Base-by-base conservation (phyloP, 2,329 filamentous ascomycete genomes). In the Atkinsonella texensis region DNA sequence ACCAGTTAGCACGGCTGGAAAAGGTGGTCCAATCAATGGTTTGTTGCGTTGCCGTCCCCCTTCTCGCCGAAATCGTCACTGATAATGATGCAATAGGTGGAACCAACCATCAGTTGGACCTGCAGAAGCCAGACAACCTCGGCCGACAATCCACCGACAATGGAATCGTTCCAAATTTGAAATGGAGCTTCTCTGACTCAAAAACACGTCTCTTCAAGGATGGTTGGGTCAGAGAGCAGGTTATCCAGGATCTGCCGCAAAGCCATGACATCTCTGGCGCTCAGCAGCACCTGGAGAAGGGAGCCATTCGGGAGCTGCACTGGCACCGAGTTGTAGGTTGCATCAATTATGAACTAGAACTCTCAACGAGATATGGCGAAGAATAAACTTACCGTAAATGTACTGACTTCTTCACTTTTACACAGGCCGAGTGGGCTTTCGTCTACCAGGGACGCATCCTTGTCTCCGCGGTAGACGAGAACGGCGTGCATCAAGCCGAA, bases 151-250 rank as follows among this genome's bases (percentile, higher is more conserved):
- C 72, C 15, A 85, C 82, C 1, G 83, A 86, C 60, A 73, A 71
- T 46, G 83, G 83, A 15, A 68, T 75, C 11, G 81, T 86, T 0
- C 77, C 79, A 0, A 86, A 85, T 60, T 68, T 85, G 57, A 85
- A 85, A 62, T 79, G 82, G 83, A 77, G 79, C 50, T 85, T 86
- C 65, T 84, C 80, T 0, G 78, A 84, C 62, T 84, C 80, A 23
- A 81, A 79, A 66, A 82, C 79, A 1, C 73, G 73, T 23, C 70
- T 85, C 38, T 70, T 81, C 49, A 75, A 74, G 28, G 83, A 82
- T 1, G 83, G 83, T 2, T 86, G 81, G 81, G 75, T 79, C 1
- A 73, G 82, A 23, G 76, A 84, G 63, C 81, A 85, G 59, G 79
- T 84, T 50, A 74, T 84, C 46, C 76, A 77, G n/a, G 83, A 86